Evolutionary conservation across 441 rosid genomes (phyloP), one percentile per base, ranked within the genome.

Genomic region (Bruguiera hainesii): DNA sequence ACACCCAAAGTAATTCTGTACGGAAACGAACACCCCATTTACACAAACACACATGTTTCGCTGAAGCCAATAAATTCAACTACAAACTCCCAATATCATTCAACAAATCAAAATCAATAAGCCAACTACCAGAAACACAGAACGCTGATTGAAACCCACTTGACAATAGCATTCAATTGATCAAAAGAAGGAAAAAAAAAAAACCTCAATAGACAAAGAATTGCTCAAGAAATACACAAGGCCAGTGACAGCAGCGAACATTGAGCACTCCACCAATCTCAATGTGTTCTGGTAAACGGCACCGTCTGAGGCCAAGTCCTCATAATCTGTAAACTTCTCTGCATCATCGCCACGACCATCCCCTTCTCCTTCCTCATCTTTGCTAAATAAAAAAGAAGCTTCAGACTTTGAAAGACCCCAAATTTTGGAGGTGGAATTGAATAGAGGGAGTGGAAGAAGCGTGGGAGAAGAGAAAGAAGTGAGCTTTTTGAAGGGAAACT

Each of bases 1-100:
- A 69, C 99, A 89, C 35, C 99, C 99, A 65, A 94, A 91, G 85
- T 89, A 91, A 79, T 87, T 91, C 97, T 94, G 92, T 52, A 15
- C 61, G 66, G 28, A 67, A 31, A 31, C 49, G 28, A 68, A 59
- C 33, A 55, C 48, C 18, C 48, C 48, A 11, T 42, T 42, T 42
- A 42, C 48, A 42, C 48, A 42, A 42, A 42, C 16, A 42, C 13
- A 42, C 5, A 42, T 42, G 18, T 42, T 42, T 42, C 16, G 15
- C 4, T 42, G 5, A 21, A 10, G 1, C 13, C 28, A 55, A 55
- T 3, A 3, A 55, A 23, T 26, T 55, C 58, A 55, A 55, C 18
- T 1, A 55, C 2, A 55, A 55, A 55, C 11, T 8, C 58, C 29
- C 13, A 55, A 55, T 11, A 42, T 8, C 0, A 55, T 23, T 23